phyloP scores from a whole-genome alignment of 2,329 filamentous ascomycete species.

The Emergomyces orientalis region DNA sequence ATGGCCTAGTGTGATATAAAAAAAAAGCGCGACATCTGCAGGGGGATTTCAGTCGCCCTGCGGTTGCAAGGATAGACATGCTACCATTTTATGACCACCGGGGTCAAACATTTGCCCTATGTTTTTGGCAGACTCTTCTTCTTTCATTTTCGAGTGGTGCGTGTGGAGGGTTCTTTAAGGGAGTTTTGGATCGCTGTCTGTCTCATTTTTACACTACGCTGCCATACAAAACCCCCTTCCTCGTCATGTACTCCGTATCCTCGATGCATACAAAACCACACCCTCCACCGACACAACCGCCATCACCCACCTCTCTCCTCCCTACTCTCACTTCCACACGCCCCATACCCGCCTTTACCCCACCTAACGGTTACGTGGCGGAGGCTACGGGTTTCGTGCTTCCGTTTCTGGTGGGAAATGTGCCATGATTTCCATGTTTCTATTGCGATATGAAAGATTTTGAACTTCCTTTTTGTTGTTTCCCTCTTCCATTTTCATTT shows the following conservation, averaged over 20 bases:
- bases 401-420: neutral
- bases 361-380: neutral
- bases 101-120: neutral
- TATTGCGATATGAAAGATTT: neutral
- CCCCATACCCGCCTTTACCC: neutral
- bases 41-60: neutral
- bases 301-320: neutral
- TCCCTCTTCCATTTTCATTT: neutral
- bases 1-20: slow-evolving; percentile 66
- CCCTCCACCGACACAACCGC: neutral
- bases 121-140: neutral
- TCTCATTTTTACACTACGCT: neutral
- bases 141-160: neutral
- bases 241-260: neutral
- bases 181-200: neutral
- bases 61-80: neutral
- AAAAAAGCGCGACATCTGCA: slow-evolving; percentile 1
- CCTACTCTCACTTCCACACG: neutral
- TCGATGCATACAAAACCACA: neutral
- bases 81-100: neutral
- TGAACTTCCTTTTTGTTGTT: neutral
- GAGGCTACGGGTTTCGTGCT: neutral
- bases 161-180: neutral
- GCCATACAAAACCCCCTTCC: neutral
- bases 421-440: neutral